Conservation (phyloP, 129 eudicot genomes). For the Helichrysum umbraculigerum region DNA sequence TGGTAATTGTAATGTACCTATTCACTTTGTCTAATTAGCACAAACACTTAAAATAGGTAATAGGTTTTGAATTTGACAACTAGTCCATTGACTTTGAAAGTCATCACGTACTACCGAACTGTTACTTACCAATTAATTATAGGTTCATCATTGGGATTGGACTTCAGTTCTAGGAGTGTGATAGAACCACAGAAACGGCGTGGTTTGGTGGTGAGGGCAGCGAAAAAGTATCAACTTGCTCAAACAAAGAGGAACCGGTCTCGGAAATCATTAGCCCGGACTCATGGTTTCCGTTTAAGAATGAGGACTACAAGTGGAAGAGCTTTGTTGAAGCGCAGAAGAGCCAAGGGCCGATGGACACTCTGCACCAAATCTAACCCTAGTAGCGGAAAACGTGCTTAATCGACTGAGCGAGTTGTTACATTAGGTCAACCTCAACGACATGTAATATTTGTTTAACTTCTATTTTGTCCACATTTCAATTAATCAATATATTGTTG, state of each 20-base stretch:
- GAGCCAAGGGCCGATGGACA: constrained; percentile 87
- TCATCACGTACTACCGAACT: neutral
- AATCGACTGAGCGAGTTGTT: constrained; percentile 20
- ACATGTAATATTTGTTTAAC: constrained; percentile 33
- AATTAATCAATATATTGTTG: constrained; percentile 18
- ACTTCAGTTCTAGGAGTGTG: constrained; percentile 39
- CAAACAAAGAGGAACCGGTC: constrained; percentile 95
- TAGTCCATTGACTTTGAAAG: neutral
- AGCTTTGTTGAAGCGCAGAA: constrained; percentile 76
- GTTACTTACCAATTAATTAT: constrained; percentile 23
- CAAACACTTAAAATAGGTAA: neutral
- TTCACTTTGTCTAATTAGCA: neutral
- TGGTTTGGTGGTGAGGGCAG: constrained; percentile 75
- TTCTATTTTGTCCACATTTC: constrained; percentile 12
- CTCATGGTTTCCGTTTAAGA: constrained; percentile 86
- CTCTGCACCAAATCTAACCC: constrained; percentile 88
- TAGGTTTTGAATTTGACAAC: neutral
- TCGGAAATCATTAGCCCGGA: constrained; percentile 87
- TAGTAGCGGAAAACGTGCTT: constrained; percentile 70
- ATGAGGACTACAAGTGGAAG: constrained; percentile 88
- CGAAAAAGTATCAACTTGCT: constrained; percentile 62
- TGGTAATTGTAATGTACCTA: neutral
- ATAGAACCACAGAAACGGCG: constrained; percentile 39
- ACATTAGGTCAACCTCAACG: constrained; percentile 29
- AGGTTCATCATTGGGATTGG: constrained; percentile 76